phyloP scores from a whole-genome alignment of 2,329 filamentous ascomycete genomes.

The Mycosphaerella arachidis region DNA sequence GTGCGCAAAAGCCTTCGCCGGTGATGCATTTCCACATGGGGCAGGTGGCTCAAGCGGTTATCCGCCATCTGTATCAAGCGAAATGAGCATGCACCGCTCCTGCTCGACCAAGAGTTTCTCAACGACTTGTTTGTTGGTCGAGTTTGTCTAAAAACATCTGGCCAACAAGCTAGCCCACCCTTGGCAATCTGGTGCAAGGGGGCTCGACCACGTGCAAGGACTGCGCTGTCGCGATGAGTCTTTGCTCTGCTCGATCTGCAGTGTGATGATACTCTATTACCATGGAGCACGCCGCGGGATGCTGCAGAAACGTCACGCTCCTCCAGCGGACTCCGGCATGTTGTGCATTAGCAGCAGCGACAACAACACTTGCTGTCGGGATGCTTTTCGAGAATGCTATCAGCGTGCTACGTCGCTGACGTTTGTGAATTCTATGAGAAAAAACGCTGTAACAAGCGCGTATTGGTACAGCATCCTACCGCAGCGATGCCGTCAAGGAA shows the following conservation, averaged over 20 bases:
- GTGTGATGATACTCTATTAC: background rate
- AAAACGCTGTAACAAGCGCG: background rate
- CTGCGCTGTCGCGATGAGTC: background rate
- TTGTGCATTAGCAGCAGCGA: too few species aligned
- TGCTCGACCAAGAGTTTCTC: background rate
- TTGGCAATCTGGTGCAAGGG: slow-evolving; percentile 1
- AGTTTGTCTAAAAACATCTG: background rate
- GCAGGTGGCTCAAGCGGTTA: background rate
- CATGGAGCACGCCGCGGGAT: background rate
- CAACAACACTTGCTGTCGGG: background rate
- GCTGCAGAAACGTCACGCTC: background rate
- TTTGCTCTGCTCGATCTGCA: background rate
- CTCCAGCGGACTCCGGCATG: background rate
- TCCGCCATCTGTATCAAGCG: background rate
- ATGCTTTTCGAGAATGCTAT: background rate
- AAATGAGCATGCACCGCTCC: background rate
- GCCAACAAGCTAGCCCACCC: background rate
- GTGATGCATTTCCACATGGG: background rate
- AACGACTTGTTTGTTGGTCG: background rate
- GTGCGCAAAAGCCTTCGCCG: background rate
- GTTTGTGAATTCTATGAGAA: background rate
- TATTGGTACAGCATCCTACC: background rate
- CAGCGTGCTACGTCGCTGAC: background rate
- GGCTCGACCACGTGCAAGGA: background rate
- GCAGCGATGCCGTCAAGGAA: background rate